Percentiles rank a stretch among this genome's conserved stretches.
These are phyloP conservation scores for Paecilomyces variotii DNA, from an alignment of 2,329 filamentous ascomycete species.

Conservation along the genomic window DNA sequence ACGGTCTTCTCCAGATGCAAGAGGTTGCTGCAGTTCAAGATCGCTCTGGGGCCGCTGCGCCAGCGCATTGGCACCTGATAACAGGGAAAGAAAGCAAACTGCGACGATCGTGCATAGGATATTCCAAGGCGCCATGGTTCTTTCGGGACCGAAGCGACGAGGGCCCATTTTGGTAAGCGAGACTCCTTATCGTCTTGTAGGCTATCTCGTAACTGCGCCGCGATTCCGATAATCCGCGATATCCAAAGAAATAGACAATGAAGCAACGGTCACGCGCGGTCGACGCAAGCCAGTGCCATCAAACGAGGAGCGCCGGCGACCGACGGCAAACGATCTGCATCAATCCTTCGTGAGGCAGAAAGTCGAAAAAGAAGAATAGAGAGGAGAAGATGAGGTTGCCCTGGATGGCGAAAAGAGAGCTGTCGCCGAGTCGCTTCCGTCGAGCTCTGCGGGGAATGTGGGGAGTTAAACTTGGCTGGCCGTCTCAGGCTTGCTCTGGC, in stretches of 20 bases:
- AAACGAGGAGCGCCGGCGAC: not conserved
- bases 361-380: not conserved
- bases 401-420: not conserved
- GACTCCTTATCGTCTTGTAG: not conserved
- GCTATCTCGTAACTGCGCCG: not conserved
- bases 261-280: not conserved
- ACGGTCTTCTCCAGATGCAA: not conserved
- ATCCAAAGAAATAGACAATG: not conserved
- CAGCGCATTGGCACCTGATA: slow-evolving; percentile 19
- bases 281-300: not conserved
- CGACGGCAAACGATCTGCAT: not conserved
- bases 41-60: slow-evolving; percentile 20
- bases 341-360: not conserved
- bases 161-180: slow-evolving; percentile 10
- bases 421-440: not conserved
- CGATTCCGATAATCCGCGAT: not conserved
- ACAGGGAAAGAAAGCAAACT: slow-evolving; percentile 15
- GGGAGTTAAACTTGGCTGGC: not conserved
- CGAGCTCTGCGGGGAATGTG: not conserved
- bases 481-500: not conserved
- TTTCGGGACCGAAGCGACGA: slow-evolving; percentile 3
- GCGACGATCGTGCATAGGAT: slow-evolving; percentile 13
- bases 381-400: not conserved
- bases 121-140: slow-evolving; percentile 3
- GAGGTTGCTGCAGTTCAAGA: not conserved